Percentiles rank a stretch among this genome's conserved stretches.
Conservation (phyloP, 108 stramenopile species). For the Nitzschia sp. region DNA sequence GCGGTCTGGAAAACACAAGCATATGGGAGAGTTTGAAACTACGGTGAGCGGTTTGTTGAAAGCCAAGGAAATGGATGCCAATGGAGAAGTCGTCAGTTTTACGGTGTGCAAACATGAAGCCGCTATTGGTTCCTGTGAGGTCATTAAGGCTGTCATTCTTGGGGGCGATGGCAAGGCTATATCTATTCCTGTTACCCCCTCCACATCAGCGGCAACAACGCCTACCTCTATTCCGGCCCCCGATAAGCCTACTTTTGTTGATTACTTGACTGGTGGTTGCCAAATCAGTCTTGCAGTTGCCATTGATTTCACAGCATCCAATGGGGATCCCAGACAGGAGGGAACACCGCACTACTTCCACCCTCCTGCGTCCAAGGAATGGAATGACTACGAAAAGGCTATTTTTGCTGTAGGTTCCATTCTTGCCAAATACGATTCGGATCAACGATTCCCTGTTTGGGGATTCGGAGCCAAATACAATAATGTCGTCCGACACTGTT, state of each 20-base stretch:
- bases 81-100: slow-evolving; percentile 31
- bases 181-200: background rate
- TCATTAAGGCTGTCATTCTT: slow-evolving; percentile 31
- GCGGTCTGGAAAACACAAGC: slow-evolving; percentile 62
- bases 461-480: slow-evolving; percentile 96
- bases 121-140: slow-evolving; percentile 30
- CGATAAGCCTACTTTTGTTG: slow-evolving; percentile 56
- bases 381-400: slow-evolving; percentile 85
- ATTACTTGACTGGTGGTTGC: slow-evolving; percentile 75
- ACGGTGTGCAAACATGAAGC: slow-evolving; percentile 35
- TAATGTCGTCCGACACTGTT: slow-evolving; percentile 78
- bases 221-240: slow-evolving; percentile 3
- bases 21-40: slow-evolving; percentile 75
- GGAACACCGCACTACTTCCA: slow-evolving; percentile 82
- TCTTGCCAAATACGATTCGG: slow-evolving; percentile 83
- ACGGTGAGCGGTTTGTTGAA: slow-evolving; percentile 44
- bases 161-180: slow-evolving; percentile 9
- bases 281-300: slow-evolving; percentile 80
- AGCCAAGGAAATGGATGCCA: slow-evolving; percentile 22
- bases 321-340: slow-evolving; percentile 80
- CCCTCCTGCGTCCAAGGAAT: slow-evolving; percentile 52
- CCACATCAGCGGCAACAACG: background rate
- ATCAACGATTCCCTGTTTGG: slow-evolving; percentile 84
- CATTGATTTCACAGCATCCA: slow-evolving; percentile 92
- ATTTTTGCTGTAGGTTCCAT: slow-evolving; percentile 74